These are phyloP conservation scores for Wilcoxina mikolae DNA, from an alignment of 495 filamentous ascomycete genomes.

Conservation along the genomic window DNA sequence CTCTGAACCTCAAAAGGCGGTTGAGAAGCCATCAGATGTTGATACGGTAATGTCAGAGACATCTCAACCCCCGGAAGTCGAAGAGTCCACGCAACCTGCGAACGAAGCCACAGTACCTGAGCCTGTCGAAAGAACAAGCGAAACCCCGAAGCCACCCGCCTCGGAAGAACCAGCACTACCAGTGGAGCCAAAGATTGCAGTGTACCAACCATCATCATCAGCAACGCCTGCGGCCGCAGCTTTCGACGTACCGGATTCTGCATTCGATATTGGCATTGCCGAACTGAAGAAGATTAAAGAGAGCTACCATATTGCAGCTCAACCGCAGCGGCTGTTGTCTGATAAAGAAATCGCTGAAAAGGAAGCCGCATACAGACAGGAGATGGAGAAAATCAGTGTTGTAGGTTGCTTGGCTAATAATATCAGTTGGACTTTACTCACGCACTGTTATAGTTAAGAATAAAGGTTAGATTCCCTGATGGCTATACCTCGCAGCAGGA, in stretches of 20 bases:
- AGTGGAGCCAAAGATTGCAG: conserved; percentile 36
- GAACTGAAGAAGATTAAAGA: conserved; percentile 73
- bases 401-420: conserved; percentile 18
- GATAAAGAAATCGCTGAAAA: conserved; percentile 50
- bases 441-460: conserved; percentile 34
- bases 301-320: conserved; percentile 45
- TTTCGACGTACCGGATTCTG: conserved; percentile 41
- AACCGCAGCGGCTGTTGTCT: conserved; percentile 54
- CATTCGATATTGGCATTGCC: conserved; percentile 69
- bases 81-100: background rate
- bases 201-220: conserved; percentile 60
- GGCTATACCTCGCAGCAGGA: conserved; percentile 33
- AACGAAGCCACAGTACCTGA: background rate
- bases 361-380: conserved; percentile 43
- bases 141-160: background rate
- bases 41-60: conserved; percentile 14
- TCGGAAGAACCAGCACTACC: background rate
- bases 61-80: background rate
- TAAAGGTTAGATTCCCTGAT: conserved; percentile 82
- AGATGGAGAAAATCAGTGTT: conserved; percentile 46
- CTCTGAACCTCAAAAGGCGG: background rate
- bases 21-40: background rate
- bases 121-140: background rate
- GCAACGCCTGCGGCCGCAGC: conserved; percentile 60
- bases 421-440: background rate